Base-by-base conservation (phyloP, 163 green algal species). In the Scenedesmus sp. region DNA sequence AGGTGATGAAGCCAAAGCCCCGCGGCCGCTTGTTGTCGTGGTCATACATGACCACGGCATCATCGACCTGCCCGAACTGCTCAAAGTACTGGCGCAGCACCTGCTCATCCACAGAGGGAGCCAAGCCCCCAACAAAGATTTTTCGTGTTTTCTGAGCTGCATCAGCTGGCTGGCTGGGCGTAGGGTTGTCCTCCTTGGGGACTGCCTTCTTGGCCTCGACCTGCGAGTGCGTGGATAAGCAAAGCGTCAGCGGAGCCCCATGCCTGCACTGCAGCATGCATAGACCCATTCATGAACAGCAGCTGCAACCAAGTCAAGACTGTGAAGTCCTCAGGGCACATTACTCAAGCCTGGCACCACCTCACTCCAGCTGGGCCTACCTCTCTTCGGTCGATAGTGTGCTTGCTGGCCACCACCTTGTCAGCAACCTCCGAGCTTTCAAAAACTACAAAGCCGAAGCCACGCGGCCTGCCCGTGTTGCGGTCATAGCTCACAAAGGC, bases 1-100 rank as follows among this genome's bases (percentile, higher is more conserved):
- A 99, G 6, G 97, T 99, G 34, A 99, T 96, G 89, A 99, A 99
- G 46, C 98, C 98, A 95, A 99, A 99, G 16, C 98, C 98, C 23
- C 98, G 94, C 2, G 98, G 98, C 26, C 98, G 94, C 90, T 97
- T 97, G 93, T 98, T 99, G 67, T 99, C 97, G 89, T 99, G 97
- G 94, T 99, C 98, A 93, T 98, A 99, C 98, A 99, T 99, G 62
- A 99, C 98, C 82, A 99, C 97, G 9, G 97, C 97, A 77, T 99
- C 98, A 52, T 99, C 97, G 13, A 98, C 96, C 73, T 87, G 84
- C 9, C 98, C 98, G 92, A 98, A 99, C 77, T 97, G 94, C 90
- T 98, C 96, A 93, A 99, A 99, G 93, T 99, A 98, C 57, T 95
- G 87, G 2, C 96, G 94, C 89, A 99, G 94, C 20, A 95, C 93